phyloP scores from a whole-genome alignment of 148 eudicot genomes.

The Camellia japonica region DNA sequence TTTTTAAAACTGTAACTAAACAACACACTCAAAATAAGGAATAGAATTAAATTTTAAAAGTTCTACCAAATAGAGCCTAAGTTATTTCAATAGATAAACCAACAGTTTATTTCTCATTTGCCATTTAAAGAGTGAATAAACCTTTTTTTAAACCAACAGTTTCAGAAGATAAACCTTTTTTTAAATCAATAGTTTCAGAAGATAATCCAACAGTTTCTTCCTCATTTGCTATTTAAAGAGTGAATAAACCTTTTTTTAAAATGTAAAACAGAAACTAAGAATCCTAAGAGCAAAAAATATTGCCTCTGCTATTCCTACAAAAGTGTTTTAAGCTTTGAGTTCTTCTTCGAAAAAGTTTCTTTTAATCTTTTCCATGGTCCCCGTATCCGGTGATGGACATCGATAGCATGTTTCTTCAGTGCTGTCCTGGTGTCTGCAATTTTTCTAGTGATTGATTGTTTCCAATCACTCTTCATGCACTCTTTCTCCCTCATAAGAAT shows the following conservation, averaged over 20 bases:
- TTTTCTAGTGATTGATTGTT: conserved; percentile 45
- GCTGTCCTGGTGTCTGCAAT: conserved; percentile 40
- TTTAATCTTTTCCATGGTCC: conserved; percentile 63
- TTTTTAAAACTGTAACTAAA: no score
- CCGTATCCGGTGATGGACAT: conserved; percentile 36
- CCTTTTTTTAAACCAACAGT: no score
- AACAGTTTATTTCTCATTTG: no score
- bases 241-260: background rate
- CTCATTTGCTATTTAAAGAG: background rate
- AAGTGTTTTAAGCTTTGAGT: conserved; percentile 7
- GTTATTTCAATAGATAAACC: no score
- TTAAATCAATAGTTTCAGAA: conserved; percentile 3
- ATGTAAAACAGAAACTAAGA: background rate
- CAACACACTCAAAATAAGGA: no score
- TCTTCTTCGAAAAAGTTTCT: conserved; percentile 41
- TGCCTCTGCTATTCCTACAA: background rate
- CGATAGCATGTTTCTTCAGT: conserved; percentile 45
- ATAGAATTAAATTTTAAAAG: no score
- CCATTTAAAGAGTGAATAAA: no score
- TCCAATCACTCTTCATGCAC: conserved; percentile 55
- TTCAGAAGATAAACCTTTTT: no score
- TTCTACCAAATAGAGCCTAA: no score
- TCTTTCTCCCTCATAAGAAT: conserved; percentile 46
- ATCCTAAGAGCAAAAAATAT: conserved; percentile 6
- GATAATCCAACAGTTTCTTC: background rate